These are phyloP conservation scores for Fusarium chaquense DNA, from an alignment of 2,329 filamentous ascomycete genomes.

Conservation along the genomic window DNA sequence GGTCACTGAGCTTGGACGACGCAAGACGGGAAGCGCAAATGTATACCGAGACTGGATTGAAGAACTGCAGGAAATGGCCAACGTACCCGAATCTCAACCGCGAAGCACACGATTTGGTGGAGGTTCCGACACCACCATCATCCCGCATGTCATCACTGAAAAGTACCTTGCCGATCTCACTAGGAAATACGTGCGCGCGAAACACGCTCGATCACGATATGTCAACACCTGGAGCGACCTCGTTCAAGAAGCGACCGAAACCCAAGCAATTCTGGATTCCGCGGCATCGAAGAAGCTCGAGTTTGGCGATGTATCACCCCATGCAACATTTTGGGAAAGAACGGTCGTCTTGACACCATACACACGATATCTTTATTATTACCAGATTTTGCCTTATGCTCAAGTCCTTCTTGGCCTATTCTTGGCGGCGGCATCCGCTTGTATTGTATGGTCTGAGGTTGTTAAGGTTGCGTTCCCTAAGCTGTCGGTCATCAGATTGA, in stretches of 20 bases:
- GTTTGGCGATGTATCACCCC: conserved; percentile 71
- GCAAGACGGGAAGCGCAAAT: conserved; percentile 81
- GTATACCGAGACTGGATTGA: conserved; percentile 96
- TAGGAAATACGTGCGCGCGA: conserved; percentile 81
- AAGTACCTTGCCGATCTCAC: conserved; percentile 93
- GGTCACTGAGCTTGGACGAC: conserved; percentile 80
- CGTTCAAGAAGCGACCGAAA: conserved; percentile 77
- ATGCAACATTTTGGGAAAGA: conserved; percentile 66
- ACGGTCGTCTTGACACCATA: conserved; percentile 79
- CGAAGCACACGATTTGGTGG: conserved; percentile 57
- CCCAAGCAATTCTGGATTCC: conserved; percentile 87
- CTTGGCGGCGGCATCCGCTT: conserved; percentile 79
- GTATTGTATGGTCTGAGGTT: conserved; percentile 93
- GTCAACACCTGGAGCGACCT: conserved; percentile 86
- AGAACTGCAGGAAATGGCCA: conserved; percentile 83
- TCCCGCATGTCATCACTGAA: conserved; percentile 90
- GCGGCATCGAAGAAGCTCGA: conserved; percentile 83
- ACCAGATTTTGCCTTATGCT: conserved; percentile 76
- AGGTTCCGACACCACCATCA: conserved; percentile 58
- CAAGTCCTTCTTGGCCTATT: conserved; percentile 74
- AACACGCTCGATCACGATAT: conserved; percentile 86
- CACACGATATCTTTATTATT: conserved; percentile 82
- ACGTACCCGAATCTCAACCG: conserved; percentile 71
- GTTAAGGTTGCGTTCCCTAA: conserved; percentile 84
- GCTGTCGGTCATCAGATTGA: conserved; percentile 76